These are phyloP conservation scores for Albugo laibachii DNA, from an alignment of 352 stramenopile species.

Conservation along the genomic window DNA sequence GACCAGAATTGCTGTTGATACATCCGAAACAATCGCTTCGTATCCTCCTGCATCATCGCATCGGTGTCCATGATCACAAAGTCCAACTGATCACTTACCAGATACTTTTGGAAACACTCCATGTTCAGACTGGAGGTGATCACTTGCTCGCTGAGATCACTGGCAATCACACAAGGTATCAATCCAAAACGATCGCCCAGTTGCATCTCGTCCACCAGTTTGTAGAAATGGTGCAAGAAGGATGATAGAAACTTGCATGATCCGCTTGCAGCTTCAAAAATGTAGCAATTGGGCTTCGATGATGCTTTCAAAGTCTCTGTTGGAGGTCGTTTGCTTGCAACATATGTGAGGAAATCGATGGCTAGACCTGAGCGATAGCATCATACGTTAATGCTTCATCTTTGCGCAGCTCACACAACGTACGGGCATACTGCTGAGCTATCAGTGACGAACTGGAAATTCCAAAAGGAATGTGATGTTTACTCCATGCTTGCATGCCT, in stretches of 20 bases:
- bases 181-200: constrained; percentile 7
- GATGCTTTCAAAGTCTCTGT: neutral
- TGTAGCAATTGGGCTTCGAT: constrained; percentile 33
- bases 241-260: constrained; percentile 67
- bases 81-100: constrained; percentile 21
- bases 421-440: constrained; percentile 36
- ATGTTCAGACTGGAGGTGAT: constrained; percentile 34
- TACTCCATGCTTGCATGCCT: constrained; percentile 54
- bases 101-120: constrained; percentile 30
- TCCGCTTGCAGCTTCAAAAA: constrained; percentile 65
- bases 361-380: constrained; percentile 8
- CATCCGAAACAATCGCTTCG: constrained; percentile 16
- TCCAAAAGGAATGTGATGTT: constrained; percentile 46
- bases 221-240: constrained; percentile 46
- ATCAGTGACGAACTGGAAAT: constrained; percentile 67
- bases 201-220: constrained; percentile 11
- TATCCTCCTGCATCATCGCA: constrained; percentile 10
- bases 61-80: constrained; percentile 54
- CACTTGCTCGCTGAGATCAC: constrained; percentile 51
- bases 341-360: constrained; percentile 22
- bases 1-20: constrained; percentile 1
- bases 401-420: neutral
- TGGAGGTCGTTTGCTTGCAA: neutral
- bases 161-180: constrained; percentile 37
- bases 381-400: neutral